phyloP scores from a whole-genome alignment of 2,329 filamentous ascomycete genomes.

The Xylaria sp. region DNA sequence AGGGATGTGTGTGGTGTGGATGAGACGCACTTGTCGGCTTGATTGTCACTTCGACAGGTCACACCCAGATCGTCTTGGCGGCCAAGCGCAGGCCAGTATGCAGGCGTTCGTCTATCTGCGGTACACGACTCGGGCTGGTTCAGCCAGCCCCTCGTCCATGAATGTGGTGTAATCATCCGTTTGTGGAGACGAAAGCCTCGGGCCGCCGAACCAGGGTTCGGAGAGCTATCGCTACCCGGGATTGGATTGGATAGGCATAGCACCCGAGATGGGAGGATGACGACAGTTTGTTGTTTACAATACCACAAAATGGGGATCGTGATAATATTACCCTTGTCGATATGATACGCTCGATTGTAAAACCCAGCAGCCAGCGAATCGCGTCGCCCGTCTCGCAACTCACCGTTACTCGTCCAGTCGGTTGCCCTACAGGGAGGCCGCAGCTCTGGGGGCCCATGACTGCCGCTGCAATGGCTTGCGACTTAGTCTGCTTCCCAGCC shows the following conservation, averaged over 20 bases:
- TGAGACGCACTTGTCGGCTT: constrained; percentile 16
- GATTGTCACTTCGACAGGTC: constrained; percentile 29
- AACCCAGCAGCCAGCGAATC: too few species aligned
- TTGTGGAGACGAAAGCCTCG: constrained; percentile 4
- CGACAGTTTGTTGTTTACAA: constrained; percentile 1
- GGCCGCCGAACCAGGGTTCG: constrained; percentile 4
- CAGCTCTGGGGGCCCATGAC: too few species aligned
- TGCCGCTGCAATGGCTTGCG: too few species aligned
- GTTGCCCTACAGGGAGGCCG: too few species aligned
- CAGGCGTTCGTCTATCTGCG: not conserved
- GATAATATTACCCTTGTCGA: not conserved
- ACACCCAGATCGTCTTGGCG: constrained; percentile 16
- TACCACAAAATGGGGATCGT: not conserved
- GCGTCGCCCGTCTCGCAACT: too few species aligned
- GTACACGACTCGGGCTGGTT: not conserved
- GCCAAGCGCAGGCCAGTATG: not conserved
- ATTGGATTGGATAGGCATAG: constrained; percentile 1
- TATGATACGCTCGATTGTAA: too few species aligned
- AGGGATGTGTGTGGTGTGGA: constrained; percentile 10
- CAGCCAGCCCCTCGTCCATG: constrained; percentile 1
- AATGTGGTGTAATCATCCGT: not conserved
- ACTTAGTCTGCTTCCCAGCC: too few species aligned
- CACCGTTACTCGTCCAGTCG: too few species aligned
- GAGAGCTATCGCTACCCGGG: not conserved
- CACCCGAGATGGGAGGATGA: constrained; percentile 9